A percentile compares a stretch with the other conserved stretches of the same genome.
Conservation (phyloP, 345 rosid genomes). For the Arabidopsis suecica region DNA sequence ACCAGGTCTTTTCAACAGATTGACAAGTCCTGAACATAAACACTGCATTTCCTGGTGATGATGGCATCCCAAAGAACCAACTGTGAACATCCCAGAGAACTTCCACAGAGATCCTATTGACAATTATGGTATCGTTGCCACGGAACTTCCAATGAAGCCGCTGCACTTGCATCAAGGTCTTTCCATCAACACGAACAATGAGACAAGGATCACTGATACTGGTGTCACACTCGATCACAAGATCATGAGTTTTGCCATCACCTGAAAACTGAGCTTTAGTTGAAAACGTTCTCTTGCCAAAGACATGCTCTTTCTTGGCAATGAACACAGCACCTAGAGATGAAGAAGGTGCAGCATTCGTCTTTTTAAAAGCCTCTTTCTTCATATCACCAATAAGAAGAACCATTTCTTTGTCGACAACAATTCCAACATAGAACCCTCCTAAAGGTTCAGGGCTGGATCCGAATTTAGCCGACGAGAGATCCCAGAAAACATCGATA, state of each 20-base stretch:
- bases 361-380: conserved; percentile 86
- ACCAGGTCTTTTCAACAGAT: conserved; percentile 73
- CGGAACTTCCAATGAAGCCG: conserved; percentile 86
- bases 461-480: conserved; percentile 81
- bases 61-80: conserved; percentile 80
- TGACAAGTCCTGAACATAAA: conserved; percentile 91
- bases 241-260: conserved; percentile 68
- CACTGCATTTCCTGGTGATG: conserved; percentile 75
- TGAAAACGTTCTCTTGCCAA: conserved; percentile 70
- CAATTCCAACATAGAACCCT: conserved; percentile 80
- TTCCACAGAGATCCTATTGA: conserved; percentile 77
- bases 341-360: conserved; percentile 48
- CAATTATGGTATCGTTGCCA: conserved; percentile 77
- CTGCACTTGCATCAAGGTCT: conserved; percentile 80
- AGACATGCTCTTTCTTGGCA: conserved; percentile 82
- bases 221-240: conserved; percentile 74
- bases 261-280: conserved; percentile 77
- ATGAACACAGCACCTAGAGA: conserved; percentile 58
- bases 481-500: conserved; percentile 85
- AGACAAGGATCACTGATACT: conserved; percentile 65
- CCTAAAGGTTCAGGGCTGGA: conserved; percentile 86
- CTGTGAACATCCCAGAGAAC: conserved; percentile 93
- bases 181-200: conserved; percentile 73
- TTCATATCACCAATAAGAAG: conserved; percentile 91
- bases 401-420: conserved; percentile 74